Base-by-base conservation (phyloP, 1,139 yeast species). In the Blastobotrys serpentis region DNA sequence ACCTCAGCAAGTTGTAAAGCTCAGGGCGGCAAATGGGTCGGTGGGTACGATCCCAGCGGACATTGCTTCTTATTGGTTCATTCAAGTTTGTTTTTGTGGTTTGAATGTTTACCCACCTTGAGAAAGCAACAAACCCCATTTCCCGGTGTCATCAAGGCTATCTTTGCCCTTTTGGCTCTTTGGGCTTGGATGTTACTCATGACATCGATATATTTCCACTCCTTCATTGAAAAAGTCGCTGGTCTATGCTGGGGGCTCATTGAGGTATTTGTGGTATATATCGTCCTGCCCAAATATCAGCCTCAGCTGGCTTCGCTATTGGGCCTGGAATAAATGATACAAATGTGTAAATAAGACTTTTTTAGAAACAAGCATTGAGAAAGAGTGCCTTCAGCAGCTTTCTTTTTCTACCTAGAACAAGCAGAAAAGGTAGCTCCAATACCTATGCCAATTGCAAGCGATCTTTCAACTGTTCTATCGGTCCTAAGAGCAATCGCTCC, bases 11-110 rank as follows among this genome's bases (percentile, higher is more conserved):
- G 70, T 4, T 89, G 97, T 62, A 71, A 89, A 40, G 61, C 69
- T 22, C 56, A 78, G 18, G 79, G 78, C 19, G 97, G 97, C 0
- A 56, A 70, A 2, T 90, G 98, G 98, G 64, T 63, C 7, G 97
- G 96, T 1, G 98, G 98, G 0, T 96, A 88, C 62, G 98, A 92
- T 69, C 96, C 98, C 11, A 84, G 94, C 53, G 98, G 98, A 0
- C 98, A 92, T 64, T 86, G 88, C 0, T 92, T 90, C 59, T 65
- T 92, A 42, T 68, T 92, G 49, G 79, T 86, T 2, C 84, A 87
- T 54, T 78, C 92, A 49, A 79, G 87, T 14, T 69, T 86, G 59
- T 78, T 84, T 53, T 63, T 92, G 57, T 75, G 86, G 63, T 79
- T 81, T 51, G 98, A 90, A 63, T 66, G 82, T 5, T 57, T 72